phyloP scores from a whole-genome alignment of 2,329 filamentous ascomycete species.

The Fusarium torulosum region DNA sequence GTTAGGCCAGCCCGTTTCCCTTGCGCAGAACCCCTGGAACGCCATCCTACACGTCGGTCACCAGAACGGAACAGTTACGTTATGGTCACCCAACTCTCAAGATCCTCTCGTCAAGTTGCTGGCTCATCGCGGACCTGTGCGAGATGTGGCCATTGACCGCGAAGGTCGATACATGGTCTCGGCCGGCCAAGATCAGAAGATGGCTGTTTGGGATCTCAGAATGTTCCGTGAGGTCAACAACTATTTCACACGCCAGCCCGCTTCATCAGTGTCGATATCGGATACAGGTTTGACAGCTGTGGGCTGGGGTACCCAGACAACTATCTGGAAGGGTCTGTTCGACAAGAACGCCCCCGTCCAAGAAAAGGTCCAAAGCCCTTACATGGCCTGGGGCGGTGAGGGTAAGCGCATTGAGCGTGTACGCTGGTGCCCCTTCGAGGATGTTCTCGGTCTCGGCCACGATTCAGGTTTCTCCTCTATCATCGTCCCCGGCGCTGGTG shows the following conservation, averaged over 20 bases:
- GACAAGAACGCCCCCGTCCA: slow-evolving; percentile 77
- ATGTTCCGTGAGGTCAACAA: slow-evolving; percentile 94
- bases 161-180: slow-evolving; percentile 97
- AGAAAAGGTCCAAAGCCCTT: slow-evolving; percentile 85
- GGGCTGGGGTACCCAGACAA: slow-evolving; percentile 89
- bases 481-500: slow-evolving; percentile 93
- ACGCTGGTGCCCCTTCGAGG: slow-evolving; percentile 94
- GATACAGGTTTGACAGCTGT: slow-evolving; percentile 90
- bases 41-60: slow-evolving; percentile 93
- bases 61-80: slow-evolving; percentile 91
- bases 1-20: slow-evolving; percentile 83
- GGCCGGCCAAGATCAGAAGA: slow-evolving; percentile 87
- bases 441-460: slow-evolving; percentile 88
- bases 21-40: slow-evolving; percentile 92
- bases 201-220: slow-evolving; percentile 96
- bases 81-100: slow-evolving; percentile 94
- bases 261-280: slow-evolving; percentile 86
- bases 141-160: slow-evolving; percentile 85
- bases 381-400: slow-evolving; percentile 93
- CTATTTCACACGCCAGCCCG: slow-evolving; percentile 87
- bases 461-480: slow-evolving; percentile 88
- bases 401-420: slow-evolving; percentile 84
- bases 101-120: slow-evolving; percentile 91
- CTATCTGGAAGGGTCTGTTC: slow-evolving; percentile 92
- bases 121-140: slow-evolving; percentile 89